Conservation (phyloP, 768 basidiomycete species). For the Podaxis sp. region DNA sequence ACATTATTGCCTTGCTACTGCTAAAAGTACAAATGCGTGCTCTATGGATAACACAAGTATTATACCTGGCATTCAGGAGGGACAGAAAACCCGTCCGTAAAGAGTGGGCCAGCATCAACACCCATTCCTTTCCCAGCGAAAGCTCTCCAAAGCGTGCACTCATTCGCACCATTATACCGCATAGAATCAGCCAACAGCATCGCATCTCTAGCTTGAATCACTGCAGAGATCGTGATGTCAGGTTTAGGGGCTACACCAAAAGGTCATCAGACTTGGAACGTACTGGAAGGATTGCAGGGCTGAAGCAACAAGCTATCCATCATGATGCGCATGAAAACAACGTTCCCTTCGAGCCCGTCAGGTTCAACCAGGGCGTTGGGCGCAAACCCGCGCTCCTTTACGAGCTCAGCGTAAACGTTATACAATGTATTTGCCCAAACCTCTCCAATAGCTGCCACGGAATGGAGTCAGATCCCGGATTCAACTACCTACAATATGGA, state of each 20-base stretch:
- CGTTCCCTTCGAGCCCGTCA: slow-evolving; percentile 41
- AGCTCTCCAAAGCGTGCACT: slow-evolving; percentile 29
- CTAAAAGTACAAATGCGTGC: too few relatives aligned
- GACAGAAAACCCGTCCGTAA: slow-evolving; percentile 23
- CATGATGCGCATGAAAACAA: slow-evolving; percentile 50
- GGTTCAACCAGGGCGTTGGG: slow-evolving; percentile 38
- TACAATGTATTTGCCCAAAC: slow-evolving; percentile 50
- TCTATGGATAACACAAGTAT: too few relatives aligned
- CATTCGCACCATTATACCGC: slow-evolving; percentile 5
- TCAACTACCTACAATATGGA: neutral
- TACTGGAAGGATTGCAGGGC: slow-evolving; percentile 50
- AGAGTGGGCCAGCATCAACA: slow-evolving; percentile 24
- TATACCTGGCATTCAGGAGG: slow-evolving; percentile 20
- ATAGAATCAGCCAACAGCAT: neutral
- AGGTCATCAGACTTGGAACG: slow-evolving; percentile 16
- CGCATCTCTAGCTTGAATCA: slow-evolving; percentile 10
- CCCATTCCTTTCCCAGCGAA: slow-evolving; percentile 53
- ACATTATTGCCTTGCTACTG: too few relatives aligned
- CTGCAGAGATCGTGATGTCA: neutral
- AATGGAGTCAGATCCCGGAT: neutral
- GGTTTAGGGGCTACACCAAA: neutral
- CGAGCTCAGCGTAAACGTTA: slow-evolving; percentile 41
- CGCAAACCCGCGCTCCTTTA: slow-evolving; percentile 34
- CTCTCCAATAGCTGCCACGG: slow-evolving; percentile 48
- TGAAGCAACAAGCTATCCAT: slow-evolving; percentile 49